Base-by-base conservation (phyloP, 148 eudicot species). In the Vaccinium macrocarpon region DNA sequence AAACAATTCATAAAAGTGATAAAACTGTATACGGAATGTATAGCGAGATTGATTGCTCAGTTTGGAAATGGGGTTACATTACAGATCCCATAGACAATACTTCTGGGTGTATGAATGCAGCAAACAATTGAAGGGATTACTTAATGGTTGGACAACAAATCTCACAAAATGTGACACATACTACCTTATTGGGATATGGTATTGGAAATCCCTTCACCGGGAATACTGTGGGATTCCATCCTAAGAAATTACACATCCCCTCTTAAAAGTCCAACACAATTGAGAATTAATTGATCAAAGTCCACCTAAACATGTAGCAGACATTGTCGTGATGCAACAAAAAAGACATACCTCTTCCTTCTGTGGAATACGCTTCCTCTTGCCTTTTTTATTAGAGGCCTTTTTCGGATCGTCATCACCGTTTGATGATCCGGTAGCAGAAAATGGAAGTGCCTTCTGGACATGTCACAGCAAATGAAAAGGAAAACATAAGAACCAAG, bases 321-420 rank as follows among this genome's bases (percentile, higher is more conserved):
- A 66, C 61, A 18, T 29, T 3, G 5, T 27, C 23, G 8, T 61
- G 52, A 56, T 19, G 46, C 29, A 57, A 61, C 21, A 16, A 48
- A 25, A 21, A 25, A 71, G 57, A 79, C 82, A 76, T 86, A 92
- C 94, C 84, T 87, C 88, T 21, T 86, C 88, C 78, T 84, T 89
- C 88, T 74, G 77, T 78, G 61, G 64, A 83, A 80, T 85, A 21
- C 80, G 85, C 90, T 90, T 92, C 87, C 88, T 87, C 84, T 76
- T 88, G 62, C 85, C 74, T 52, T n/a, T 80, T 82, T 23, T 84
- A 61, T 76, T 84, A n/a, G 86, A 74, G 15, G 85, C 62, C 83
- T 83, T 87, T 83, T 77, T 56, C 55, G 72, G 83, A 55, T 79
- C 80, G 84, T 76, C 85, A 80, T 86, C 86, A 72, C 87, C 87